Base-by-base conservation (phyloP, 2,329 filamentous ascomycete species). In the Gliomastix tumulicola region DNA sequence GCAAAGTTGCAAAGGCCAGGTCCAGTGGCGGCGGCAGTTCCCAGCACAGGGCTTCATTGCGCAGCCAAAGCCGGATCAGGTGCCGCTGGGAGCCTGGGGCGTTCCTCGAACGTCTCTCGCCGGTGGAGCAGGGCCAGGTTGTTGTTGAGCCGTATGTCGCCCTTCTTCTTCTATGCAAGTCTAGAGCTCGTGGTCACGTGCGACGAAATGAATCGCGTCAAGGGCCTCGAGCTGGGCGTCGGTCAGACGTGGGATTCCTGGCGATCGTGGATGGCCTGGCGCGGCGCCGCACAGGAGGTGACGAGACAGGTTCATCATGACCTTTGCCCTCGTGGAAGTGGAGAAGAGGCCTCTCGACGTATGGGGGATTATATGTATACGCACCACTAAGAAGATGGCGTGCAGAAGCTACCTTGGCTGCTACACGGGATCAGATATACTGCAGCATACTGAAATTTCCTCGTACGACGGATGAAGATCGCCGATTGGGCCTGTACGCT, bases 181-280 rank as follows among this genome's bases (percentile, higher is more conserved):
- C 15, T 51, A 49, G 6, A 73, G 28, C 32, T 65, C 61, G 36
- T 64, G 52, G 23, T 58, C 54, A 13, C 55, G 42, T 0, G 70
- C 70, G 3, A 63, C 49, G 6, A 53, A 48, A 18, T 64, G 61
- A 2, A 76, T 45, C 5, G 56, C 50, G 4, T 55, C 45, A 16
- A 77, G 61, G 4, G 72, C 71, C 19, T 62, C 48, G 6, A 44
- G 41, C 43, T 78, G 74, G 3, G 44, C 41, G 0, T 45, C 40
- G 3, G 56, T 66, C 22, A 76, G 58, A 5, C 41, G 30, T 1
- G 68, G 69, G 22, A 71, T 49, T 69, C 25, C 25, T 16, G 25
- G 11, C 17, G 74, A 60, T 5, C 69, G 65, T 35, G 68, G 54
- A 42, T 60, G 66, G 25, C 65, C 49, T n/a, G n/a, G n/a, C n/a